Evolutionary conservation across 2,329 filamentous ascomycete species (phyloP), one percentile per base, ranked within the genome.

Genomic region (Nigrospora oryzae): DNA sequence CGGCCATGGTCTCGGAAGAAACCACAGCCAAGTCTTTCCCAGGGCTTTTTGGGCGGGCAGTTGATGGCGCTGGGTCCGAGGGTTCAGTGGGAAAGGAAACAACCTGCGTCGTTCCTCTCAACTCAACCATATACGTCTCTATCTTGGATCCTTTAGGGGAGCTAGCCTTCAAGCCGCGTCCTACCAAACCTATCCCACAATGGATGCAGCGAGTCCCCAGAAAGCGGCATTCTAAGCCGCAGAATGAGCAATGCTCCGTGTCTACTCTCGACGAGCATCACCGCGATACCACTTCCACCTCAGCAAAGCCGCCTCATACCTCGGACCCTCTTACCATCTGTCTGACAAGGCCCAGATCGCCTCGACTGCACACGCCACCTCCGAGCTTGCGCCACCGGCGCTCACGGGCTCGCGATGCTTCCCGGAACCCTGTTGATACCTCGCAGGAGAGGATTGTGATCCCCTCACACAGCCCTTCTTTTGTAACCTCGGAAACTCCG

Each of bases 111-210:
- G 52, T 57, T 4, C 52, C 56, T 3, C 50, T 56, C 0, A 53
- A 60, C 37, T 62, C 63, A 3, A 59, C 63, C 1, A 67, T 77
- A 6, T 79, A 75, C 56, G 66, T 79, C 7, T 69, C 71, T 32
- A 66, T 75, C 5, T 59, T 61, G 28, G 68, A 79, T 48, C 75
- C 76, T 0, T 48, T 77, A 11, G 65, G 69, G 13, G 58, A 65
- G 11, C 60, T 63, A 4, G 62, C 69, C 2, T 79, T 78, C 53
- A 64, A 61, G 48, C 70, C 73, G 2, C 68, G 65, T 43, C 67
- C 63, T 4, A 64, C 71, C 11, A 80, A 79, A 48, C 71, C 74
- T 1, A 66, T 79, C 11, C 75, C 75, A 0, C 47, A 51, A 13
- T 71, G 68, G 56, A 75, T 75, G 68, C 64, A 63, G 38, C 51